Percentiles rank a stretch among this genome's conserved stretches.
Evolutionary conservation across 148 eudicot genomes (phyloP).

Genomic region (Persicaria tinctoria): DNA sequence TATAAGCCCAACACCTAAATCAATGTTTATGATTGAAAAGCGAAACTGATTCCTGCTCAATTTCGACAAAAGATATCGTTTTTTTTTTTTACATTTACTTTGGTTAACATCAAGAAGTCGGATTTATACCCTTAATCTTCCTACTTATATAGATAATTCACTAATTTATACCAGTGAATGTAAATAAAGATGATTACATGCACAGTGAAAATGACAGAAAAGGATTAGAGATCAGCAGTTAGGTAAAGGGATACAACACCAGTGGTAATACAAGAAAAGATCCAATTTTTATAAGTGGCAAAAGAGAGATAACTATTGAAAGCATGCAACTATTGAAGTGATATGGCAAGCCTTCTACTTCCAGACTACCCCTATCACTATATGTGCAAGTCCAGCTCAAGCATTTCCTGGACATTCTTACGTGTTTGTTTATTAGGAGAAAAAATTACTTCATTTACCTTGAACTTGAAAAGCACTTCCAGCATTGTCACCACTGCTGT

Average conservation of each 20-base stretch:
- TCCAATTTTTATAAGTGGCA: not conserved
- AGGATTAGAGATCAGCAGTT: not conserved
- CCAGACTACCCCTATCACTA: not conserved
- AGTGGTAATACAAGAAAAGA: not conserved
- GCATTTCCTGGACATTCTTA: not conserved
- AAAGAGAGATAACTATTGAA: not conserved
- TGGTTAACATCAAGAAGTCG: not conserved
- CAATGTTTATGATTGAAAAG: not conserved
- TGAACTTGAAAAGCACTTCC: constrained; percentile 59
- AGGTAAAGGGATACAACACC: not conserved
- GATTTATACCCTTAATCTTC: not conserved
- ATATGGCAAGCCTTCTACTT: not conserved
- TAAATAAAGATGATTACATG: not conserved
- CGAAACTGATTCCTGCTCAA: not conserved
- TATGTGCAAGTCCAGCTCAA: not conserved
- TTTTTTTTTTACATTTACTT: not conserved
- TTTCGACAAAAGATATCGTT: not conserved
- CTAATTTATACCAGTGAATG: not conserved
- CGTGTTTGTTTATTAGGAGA: not conserved
- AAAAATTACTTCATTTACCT: constrained; percentile 32
- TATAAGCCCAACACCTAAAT: not conserved
- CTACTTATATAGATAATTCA: not conserved
- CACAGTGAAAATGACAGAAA: not conserved
- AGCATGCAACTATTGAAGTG: not conserved
- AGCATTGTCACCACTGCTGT: constrained; percentile 63